Base-by-base conservation (phyloP, 1,284 basidiomycete species). In the Marasmius fiardii region DNA sequence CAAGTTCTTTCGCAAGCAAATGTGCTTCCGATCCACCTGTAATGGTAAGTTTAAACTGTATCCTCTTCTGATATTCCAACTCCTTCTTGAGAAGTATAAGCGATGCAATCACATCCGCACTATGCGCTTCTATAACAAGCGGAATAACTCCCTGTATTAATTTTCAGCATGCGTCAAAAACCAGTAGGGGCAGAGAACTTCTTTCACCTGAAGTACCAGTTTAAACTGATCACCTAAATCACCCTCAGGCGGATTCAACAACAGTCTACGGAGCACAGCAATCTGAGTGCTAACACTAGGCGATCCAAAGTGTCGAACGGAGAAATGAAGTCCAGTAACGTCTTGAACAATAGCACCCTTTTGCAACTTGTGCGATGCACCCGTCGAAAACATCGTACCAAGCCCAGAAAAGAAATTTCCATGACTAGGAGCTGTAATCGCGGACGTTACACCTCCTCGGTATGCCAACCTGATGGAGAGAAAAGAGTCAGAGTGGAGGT, bases 1-100 rank as follows among this genome's bases (percentile, higher is more conserved):
- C 88, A 14, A 97, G 73, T 61, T 94, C 85, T 47, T 83, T 74
- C 1, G 93, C 92, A 31, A 95, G 68, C 4, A 90, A 70, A 67
- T 92, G 80, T 0, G 90, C 84, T 68, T 96, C 93, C 0, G 82
- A 69, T 0, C 77, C 93, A 7, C 92, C 90, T 1, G 82, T 72
- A 52, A 90, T 79, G 2, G 83, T 86, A 65, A 90, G 65, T 55
- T 74, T 78, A 20, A 89, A 69, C 1, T 60, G 56, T 2, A 64
- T 64, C 5, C 76, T 66, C 1, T 68, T 76, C 43, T 65, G 62
- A 0, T 63, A 61, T 58, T 92, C 90, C 16, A 90, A 78, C 61
- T 92, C 85, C 58, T 77, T 75, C 77, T 93, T 93, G 57, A 96
- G 75, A 14, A 78, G 68, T 34, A 96, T 71, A 16, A 96, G 71